Base-by-base conservation (phyloP, 768 basidiomycete species). In the Pilatotrama ljubarskyi region DNA sequence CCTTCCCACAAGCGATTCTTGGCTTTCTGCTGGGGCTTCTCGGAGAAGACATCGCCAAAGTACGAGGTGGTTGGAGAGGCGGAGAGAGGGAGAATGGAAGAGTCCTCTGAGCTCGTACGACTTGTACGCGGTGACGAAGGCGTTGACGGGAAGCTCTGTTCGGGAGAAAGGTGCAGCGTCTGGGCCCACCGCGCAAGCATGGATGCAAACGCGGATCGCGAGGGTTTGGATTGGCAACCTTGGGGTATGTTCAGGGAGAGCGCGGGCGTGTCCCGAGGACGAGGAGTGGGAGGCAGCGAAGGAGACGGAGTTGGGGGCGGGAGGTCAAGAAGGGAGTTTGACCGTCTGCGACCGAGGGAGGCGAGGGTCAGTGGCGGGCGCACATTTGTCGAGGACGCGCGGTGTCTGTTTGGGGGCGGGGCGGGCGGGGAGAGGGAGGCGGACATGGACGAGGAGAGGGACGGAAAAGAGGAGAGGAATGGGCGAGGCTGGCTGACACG, bases 371-470 rank as follows among this genome's bases (percentile, higher is more conserved):
- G 68, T 10, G 80, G 74, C 35, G 83, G 80, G 35, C 82, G 77
- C 48, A 87, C 78, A 63, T 77, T 82, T 24, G 83, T 83, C 43
- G 86, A 87, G 46, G 82, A 85, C 0, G 85, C 83, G 56, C 84
- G 82, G 68, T 76, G 76, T 68, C 83, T 82, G 66, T 73, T 73
- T 38, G 74, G 73, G 54, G 76, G 77, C 44, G 82, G 81, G 60
- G 74, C 72, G 58, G 66, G 59, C 20, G 50, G 57, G 20, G 50
- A 59, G 58, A 73, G 69, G 51, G 68, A 64, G 56, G 72, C 61
- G 51, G 55, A 62, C 67, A 72, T 73, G 55, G 51, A 38, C 61
- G 40, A 41, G 42, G 36, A 22, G 32, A 40, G 24, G 37, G 42
- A 38, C 14, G 40, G 36, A 56, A 46, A 50, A 50, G 60, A 17